These are phyloP conservation scores for Hypoxylon subgilvum DNA, from an alignment of 495 filamentous ascomycete genomes.

Conservation along the genomic window DNA sequence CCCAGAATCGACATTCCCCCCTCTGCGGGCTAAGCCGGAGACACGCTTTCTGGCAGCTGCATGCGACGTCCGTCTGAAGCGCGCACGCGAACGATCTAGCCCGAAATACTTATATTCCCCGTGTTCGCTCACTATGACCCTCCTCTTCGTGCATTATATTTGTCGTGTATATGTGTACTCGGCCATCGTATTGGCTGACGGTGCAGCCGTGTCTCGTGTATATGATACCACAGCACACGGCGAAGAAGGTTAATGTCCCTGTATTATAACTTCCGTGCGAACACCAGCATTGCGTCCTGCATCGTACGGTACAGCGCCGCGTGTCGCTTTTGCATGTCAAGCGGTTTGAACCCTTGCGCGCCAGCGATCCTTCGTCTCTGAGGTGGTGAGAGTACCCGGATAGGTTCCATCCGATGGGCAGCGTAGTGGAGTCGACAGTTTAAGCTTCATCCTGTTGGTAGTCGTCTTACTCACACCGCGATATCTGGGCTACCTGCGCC, in stretches of 20 bases:
- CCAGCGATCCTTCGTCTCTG: constrained; percentile 1
- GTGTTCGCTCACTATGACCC: constrained; percentile 14
- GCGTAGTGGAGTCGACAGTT: constrained; percentile 14
- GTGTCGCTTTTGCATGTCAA: constrained; percentile 10
- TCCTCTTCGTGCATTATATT: constrained; percentile 8
- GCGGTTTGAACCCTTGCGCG: constrained; percentile 6
- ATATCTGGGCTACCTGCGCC: too few relatives aligned
- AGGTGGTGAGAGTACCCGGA: constrained; percentile 10
- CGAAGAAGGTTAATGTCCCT: constrained; percentile 26
- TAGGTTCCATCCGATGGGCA: background rate
- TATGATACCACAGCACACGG: constrained; percentile 27
- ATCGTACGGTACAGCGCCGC: constrained; percentile 2
- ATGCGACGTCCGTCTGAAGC: constrained; percentile 27
- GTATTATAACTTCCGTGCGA: constrained; percentile 17
- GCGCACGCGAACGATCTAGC: constrained; percentile 25
- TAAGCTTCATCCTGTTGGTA: constrained; percentile 16
- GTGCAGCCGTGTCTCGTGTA: constrained; percentile 8
- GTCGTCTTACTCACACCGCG: constrained; percentile 7
- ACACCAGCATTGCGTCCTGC: background rate
- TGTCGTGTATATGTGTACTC: constrained; percentile 1
- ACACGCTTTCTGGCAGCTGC: constrained; percentile 36
- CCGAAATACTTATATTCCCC: constrained; percentile 22
- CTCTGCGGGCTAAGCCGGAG: constrained; percentile 27
- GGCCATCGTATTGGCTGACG: constrained; percentile 14
- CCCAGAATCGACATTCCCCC: constrained; percentile 21